Conservation (phyloP, 129 eudicot species). For the Smallanthus sonchifolius region DNA sequence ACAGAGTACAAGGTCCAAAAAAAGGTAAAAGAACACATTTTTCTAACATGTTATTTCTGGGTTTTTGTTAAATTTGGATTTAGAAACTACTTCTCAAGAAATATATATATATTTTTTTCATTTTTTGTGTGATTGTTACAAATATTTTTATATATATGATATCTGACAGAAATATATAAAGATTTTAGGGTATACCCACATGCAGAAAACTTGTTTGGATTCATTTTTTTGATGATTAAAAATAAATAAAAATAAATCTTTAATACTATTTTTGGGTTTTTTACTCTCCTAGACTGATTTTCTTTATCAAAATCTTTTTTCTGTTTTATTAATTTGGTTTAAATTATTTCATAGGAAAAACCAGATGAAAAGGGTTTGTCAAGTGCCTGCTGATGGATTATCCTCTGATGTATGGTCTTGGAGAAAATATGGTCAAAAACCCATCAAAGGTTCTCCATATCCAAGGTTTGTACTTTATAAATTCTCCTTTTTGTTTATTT, state of each 20-base stretch:
- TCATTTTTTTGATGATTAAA: not conserved
- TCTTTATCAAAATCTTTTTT: not conserved
- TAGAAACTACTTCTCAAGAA: not conserved
- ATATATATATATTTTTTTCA: not conserved
- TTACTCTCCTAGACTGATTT: not conserved
- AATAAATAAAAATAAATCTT: slow-evolving; percentile 4
- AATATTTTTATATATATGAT: slow-evolving; percentile 4
- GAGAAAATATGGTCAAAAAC: slow-evolving; percentile 99
- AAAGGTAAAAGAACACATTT: slow-evolving; percentile 48
- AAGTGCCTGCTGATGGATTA: slow-evolving; percentile 89
- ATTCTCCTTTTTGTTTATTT: not conserved
- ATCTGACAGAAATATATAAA: slow-evolving; percentile 19
- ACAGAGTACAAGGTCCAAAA: slow-evolving; percentile 62
- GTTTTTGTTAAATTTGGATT: slow-evolving; percentile 10
- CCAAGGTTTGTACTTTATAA: slow-evolving; percentile 58
- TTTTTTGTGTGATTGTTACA: not conserved
- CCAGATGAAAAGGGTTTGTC: slow-evolving; percentile 80
- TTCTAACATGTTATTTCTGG: not conserved
- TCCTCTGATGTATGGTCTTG: slow-evolving; percentile 98
- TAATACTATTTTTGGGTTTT: not conserved
- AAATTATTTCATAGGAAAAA: slow-evolving; percentile 51
- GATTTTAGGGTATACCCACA: slow-evolving; percentile 27
- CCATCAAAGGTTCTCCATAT: slow-evolving; percentile 99
- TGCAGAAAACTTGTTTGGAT: slow-evolving; percentile 13
- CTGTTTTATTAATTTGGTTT: slow-evolving; percentile 16